Evolutionary conservation across 371 early-diverging fungal genomes (phyloP).

Genomic region (Blyttiomyces sp.): DNA sequence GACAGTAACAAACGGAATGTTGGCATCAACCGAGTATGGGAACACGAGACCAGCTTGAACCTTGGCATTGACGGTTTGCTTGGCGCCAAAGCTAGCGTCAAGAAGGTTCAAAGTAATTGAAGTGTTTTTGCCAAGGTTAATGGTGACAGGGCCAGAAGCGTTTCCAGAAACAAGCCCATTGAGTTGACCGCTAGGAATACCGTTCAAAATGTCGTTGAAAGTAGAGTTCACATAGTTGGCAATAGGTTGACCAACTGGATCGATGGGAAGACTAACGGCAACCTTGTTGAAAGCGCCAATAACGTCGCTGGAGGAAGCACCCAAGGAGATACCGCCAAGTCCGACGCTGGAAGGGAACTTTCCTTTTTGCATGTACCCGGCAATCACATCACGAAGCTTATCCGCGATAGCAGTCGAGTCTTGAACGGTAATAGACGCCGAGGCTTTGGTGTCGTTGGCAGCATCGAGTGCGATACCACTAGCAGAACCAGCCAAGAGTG

Average conservation of each 20-base stretch:
- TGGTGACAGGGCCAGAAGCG: neutral
- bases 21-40: constrained; percentile 19
- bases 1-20: constrained; percentile 28
- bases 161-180: neutral
- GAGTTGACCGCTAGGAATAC: constrained; percentile 7
- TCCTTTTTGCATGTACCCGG: neutral
- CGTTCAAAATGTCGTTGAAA: neutral
- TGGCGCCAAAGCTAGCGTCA: constrained; percentile 14
- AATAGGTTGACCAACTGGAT: constrained; percentile 9
- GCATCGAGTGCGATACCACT: neutral
- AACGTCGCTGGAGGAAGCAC: neutral
- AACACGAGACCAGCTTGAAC: constrained; percentile 14
- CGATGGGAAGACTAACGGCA: constrained; percentile 10
- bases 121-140: constrained; percentile 5
- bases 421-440: constrained; percentile 2
- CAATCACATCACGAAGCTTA: constrained; percentile 7
- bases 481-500: neutral
- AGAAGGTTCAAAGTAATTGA: constrained; percentile 11
- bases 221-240: neutral
- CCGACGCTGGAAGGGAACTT: constrained; percentile 2
- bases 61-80: constrained; percentile 4
- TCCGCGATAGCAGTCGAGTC: constrained; percentile 15
- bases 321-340: neutral
- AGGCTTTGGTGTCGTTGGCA: neutral
- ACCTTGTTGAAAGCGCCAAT: constrained; percentile 22